Evolutionary conservation across 495 filamentous ascomycete species (phyloP).

Genomic region (Penicilliopsis zonata): DNA sequence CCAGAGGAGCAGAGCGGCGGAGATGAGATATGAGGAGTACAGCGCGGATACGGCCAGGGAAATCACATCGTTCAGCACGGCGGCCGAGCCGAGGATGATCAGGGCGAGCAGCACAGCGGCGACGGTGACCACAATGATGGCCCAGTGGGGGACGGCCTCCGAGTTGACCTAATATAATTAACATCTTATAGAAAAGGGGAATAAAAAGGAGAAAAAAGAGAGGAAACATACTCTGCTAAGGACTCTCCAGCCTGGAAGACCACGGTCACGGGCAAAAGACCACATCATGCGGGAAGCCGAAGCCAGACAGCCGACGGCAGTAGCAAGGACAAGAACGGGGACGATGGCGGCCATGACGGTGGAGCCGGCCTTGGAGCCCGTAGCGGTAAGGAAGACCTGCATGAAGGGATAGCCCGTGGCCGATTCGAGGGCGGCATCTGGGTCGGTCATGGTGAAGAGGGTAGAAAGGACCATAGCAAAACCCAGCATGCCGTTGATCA

Average conservation of each 20-base stretch:
- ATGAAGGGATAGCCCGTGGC: slow-evolving; percentile 20
- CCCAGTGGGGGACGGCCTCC: slow-evolving; percentile 18
- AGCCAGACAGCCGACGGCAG: slow-evolving; percentile 19
- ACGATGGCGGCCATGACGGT: slow-evolving; percentile 18
- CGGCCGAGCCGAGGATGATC: slow-evolving; percentile 46
- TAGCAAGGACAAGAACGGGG: slow-evolving; percentile 17
- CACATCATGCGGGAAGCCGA: slow-evolving; percentile 26
- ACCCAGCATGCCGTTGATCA: slow-evolving; percentile 22
- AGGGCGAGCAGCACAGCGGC: slow-evolving; percentile 36
- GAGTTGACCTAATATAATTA: too few species aligned
- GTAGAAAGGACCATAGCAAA: slow-evolving; percentile 29
- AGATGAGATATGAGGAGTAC: slow-evolving; percentile 30
- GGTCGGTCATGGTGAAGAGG: slow-evolving; percentile 26
- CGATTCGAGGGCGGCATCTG: slow-evolving; percentile 17
- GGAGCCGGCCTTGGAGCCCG: slow-evolving; percentile 8
- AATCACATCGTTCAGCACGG: slow-evolving; percentile 43
- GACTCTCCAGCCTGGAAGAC: too few species aligned
- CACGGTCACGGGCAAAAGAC: slow-evolving; percentile 35
- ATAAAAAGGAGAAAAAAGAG: slow-evolving; percentile 24
- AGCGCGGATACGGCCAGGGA: slow-evolving; percentile 31
- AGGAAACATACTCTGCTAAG: too few species aligned
- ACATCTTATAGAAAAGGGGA: too few species aligned
- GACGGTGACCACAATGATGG: slow-evolving; percentile 25
- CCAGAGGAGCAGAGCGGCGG: slow-evolving; percentile 25
- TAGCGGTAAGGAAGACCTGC: slow-evolving; percentile 16